These are phyloP conservation scores for Aspergillus nidulans DNA, from an alignment of 495 filamentous ascomycete genomes.

Conservation along the genomic window DNA sequence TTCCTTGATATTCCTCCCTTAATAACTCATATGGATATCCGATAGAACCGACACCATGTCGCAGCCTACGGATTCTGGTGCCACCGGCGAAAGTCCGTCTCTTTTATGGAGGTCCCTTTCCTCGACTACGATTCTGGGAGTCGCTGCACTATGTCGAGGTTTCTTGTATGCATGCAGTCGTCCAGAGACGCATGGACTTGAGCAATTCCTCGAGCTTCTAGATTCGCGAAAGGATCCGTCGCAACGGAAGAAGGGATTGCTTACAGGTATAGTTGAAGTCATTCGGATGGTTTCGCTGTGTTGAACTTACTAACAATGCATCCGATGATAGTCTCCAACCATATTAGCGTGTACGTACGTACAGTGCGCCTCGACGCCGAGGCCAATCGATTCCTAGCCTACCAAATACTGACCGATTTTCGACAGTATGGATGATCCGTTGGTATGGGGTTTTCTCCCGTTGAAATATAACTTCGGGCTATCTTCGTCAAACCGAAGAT, in stretches of 20 bases:
- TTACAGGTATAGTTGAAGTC: slow-evolving; percentile 61
- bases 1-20: neutral
- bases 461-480: slow-evolving; percentile 60
- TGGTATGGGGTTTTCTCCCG: slow-evolving; percentile 87
- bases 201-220: slow-evolving; percentile 68
- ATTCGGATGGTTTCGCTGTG: neutral
- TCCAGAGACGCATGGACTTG: slow-evolving; percentile 64
- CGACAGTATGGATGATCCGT: slow-evolving; percentile 82
- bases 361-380: slow-evolving; percentile 14
- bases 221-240: slow-evolving; percentile 67
- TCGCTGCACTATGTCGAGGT: slow-evolving; percentile 43
- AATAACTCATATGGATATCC: slow-evolving; percentile 22
- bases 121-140: slow-evolving; percentile 40
- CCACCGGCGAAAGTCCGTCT: slow-evolving; percentile 40
- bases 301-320: slow-evolving; percentile 12
- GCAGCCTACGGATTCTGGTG: slow-evolving; percentile 35
- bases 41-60: slow-evolving; percentile 23
- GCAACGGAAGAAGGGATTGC: slow-evolving; percentile 66
- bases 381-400: neutral
- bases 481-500: slow-evolving; percentile 64
- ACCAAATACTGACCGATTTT: slow-evolving; percentile 24
- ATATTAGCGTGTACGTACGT: slow-evolving; percentile 87
- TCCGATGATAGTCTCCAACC: slow-evolving; percentile 75
- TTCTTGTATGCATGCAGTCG: slow-evolving; percentile 41
- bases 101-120: slow-evolving; percentile 40